Conservation (phyloP, 2,329 filamentous ascomycete genomes). For the Cercospora sp. region DNA sequence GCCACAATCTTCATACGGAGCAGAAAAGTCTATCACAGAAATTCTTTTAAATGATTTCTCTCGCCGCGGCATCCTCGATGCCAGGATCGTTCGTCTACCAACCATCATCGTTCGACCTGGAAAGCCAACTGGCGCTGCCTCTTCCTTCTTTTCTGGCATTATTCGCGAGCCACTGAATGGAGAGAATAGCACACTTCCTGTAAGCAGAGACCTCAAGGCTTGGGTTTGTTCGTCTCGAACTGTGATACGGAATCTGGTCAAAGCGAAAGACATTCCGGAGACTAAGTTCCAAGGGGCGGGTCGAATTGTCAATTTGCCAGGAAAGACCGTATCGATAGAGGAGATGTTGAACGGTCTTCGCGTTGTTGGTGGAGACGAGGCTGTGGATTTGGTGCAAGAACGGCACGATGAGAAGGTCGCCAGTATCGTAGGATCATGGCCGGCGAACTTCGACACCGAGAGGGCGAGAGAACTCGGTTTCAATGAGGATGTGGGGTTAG, state of each 20-base stretch:
- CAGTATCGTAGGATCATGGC: not conserved
- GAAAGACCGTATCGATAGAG: constrained; percentile 1
- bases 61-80: constrained; percentile 8
- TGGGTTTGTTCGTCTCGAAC: constrained; percentile 12
- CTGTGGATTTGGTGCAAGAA: not conserved
- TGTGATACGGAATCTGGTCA: constrained; percentile 8
- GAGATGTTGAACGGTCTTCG: constrained; percentile 9
- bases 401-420: not conserved
- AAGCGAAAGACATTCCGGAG: constrained; percentile 14
- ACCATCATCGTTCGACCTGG: constrained; percentile 51
- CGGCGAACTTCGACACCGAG: not conserved
- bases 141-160: constrained; percentile 50
- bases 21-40: constrained; percentile 8
- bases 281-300: not conserved
- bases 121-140: constrained; percentile 48
- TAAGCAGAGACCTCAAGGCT: not conserved
- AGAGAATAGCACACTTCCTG: constrained; percentile 11
- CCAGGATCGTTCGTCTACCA: constrained; percentile 43
- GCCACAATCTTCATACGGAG: constrained; percentile 46
- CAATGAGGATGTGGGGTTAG: constrained; percentile 1
- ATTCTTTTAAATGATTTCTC: constrained; percentile 11
- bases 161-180: constrained; percentile 45
- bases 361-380: constrained; percentile 7
- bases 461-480: constrained; percentile 8
- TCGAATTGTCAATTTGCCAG: constrained; percentile 10